These are phyloP conservation scores for Noccaea bulbosa DNA, from an alignment of 345 rosid genomes.

Conservation along the genomic window DNA sequence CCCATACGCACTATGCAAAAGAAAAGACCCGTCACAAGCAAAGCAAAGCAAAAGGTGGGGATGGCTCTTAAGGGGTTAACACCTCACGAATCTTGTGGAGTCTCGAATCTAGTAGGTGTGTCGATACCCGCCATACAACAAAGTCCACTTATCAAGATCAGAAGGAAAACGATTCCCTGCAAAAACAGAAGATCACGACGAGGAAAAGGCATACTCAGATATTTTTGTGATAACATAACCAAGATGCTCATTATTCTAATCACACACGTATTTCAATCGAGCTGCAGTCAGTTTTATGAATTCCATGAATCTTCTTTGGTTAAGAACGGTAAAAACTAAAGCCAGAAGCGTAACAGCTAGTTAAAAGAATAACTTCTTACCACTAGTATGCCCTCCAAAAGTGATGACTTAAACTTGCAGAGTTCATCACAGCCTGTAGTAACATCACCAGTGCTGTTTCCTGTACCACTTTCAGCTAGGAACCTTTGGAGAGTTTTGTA, in stretches of 20 bases:
- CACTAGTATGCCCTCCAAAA: conserved; percentile 85
- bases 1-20: conserved; percentile 39
- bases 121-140: conserved; percentile 99
- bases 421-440: conserved; percentile 69
- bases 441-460: conserved; percentile 49
- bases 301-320: conserved; percentile 1
- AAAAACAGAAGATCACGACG: conserved; percentile 31
- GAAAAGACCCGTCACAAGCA: conserved; percentile 36
- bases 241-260: neutral
- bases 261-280: neutral
- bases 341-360: conserved; percentile 5
- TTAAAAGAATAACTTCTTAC: conserved; percentile 53
- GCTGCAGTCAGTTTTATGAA: conserved; percentile 8
- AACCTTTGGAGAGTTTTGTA: conserved; percentile 70
- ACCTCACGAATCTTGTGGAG: conserved; percentile 84
- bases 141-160: conserved; percentile 88
- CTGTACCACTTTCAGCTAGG: conserved; percentile 66
- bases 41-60: conserved; percentile 38
- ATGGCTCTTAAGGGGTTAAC: conserved; percentile 32
- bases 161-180: conserved; percentile 87
- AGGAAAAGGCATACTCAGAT: conserved; percentile 38
- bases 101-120: conserved; percentile 91
- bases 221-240: neutral
- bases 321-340: neutral
- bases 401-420: conserved; percentile 86